Conservation (phyloP, 73 alveolate species). For the Paramecium biaurelia region DNA sequence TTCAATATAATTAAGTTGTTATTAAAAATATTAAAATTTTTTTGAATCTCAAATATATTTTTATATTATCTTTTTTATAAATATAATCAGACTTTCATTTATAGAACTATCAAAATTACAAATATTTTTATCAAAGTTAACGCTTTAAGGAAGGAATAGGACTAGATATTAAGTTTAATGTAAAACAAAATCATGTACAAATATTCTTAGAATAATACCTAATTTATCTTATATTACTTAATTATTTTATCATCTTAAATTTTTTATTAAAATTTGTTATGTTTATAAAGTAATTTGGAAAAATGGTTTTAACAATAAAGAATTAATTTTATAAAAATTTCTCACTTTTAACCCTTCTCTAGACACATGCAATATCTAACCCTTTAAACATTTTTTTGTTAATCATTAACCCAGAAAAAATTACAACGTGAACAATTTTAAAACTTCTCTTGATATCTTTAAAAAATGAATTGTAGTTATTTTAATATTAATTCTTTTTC, state of each 20-base stretch:
- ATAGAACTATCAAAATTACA: too few species aligned
- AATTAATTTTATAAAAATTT: not conserved
- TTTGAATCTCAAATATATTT: not conserved
- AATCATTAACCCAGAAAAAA: not conserved
- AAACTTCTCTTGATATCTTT: not conserved
- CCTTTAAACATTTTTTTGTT: not conserved
- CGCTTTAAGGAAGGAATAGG: too few species aligned
- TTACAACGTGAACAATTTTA: not conserved
- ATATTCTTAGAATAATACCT: too few species aligned
- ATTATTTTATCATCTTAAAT: not conserved
- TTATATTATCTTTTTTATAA: too few species aligned
- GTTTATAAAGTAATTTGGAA: too few species aligned
- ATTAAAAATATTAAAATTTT: too few species aligned
- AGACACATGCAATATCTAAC: not conserved
- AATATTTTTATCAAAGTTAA: too few species aligned
- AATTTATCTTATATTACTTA: too few species aligned
- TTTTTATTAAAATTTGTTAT: too few species aligned
- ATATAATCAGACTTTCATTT: too few species aligned
- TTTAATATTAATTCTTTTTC: not conserved
- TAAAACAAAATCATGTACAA: too few species aligned
- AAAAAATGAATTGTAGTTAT: not conserved
- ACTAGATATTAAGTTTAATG: not conserved
- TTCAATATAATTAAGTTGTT: too few species aligned
- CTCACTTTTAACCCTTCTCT: not conserved
- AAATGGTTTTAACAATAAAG: not conserved